Evolutionary conservation across 495 filamentous ascomycete species (phyloP).

Genomic region (Aspergillus conjunctus): DNA sequence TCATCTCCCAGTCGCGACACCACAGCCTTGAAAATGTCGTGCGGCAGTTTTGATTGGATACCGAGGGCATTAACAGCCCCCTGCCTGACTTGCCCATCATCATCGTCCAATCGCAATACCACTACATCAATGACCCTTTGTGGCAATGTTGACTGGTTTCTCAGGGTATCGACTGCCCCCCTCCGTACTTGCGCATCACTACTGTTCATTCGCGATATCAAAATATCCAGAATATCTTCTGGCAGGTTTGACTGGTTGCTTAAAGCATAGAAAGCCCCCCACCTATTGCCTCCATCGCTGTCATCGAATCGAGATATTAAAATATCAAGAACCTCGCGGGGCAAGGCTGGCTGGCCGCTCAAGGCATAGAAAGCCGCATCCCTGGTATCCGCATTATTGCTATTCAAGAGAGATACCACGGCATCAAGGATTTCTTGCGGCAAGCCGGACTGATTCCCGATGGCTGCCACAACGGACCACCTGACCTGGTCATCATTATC

Average conservation of each 20-base stretch:
- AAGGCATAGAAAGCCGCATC: constrained; percentile 1
- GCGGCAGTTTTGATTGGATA: neutral
- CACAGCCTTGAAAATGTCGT: neutral
- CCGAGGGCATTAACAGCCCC: neutral
- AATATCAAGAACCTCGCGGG: neutral
- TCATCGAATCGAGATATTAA: neutral
- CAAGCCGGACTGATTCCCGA: neutral
- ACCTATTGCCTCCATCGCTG: neutral
- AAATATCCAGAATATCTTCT: neutral
- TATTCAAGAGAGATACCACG: neutral
- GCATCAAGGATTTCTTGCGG: constrained; percentile 1
- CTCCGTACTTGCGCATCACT: neutral
- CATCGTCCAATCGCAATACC: neutral
- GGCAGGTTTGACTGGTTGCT: neutral
- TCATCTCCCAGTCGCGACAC: neutral
- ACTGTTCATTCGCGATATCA: neutral
- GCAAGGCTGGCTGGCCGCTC: neutral
- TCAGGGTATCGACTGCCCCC: neutral
- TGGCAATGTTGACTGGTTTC: neutral
- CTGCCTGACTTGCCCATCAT: neutral
- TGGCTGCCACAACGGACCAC: neutral
- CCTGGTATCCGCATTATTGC: neutral
- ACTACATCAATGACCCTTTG: neutral
- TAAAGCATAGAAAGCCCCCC: neutral
- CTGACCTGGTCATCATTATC: neutral